Evolutionary conservation across 2,329 filamentous ascomycete species (phyloP), one percentile per base, ranked within the genome.

Genomic region (Aspergillus hortae): DNA sequence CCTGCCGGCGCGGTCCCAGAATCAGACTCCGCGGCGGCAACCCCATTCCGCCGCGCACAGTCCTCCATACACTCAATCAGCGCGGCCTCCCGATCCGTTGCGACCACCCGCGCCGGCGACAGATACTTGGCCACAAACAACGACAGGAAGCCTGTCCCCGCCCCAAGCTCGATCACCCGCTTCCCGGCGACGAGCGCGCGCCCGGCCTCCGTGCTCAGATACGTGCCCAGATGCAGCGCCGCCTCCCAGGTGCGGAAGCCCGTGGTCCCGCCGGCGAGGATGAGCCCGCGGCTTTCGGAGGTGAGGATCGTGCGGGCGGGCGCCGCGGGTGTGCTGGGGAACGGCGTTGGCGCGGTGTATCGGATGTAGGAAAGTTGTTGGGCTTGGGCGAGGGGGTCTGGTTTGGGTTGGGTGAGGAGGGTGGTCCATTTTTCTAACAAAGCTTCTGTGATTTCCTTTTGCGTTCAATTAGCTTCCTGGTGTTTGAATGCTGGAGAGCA

Each of bases 401-500:
- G 84, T 14, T 88, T 71, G 14, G 84, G 82, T 27, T 80, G 77
- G 17, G 80, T 77, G 52, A 95, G 78, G 21, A 94, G 78, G 54
- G 77, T 70, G 49, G 86, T 83, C 60, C 95, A 79, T 35, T 78
- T 76, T 50, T 78, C 77, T 80, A 92, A 89, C 62, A 96, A 80
- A 69, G 87, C 80, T 71, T 95, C 89, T 56, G 87, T 90, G 44
- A 96, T 85, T 69, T 87, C 90, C 92, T 96, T 73, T 48, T 11
- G 32, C 5, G 23, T 23, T 14, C 27, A 11, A 32, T 21, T 11
- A 15, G 33, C n/a, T 19, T 4, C 3, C 17, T 19, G 17, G 21
- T 38, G 17, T 19, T 19, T 30, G 17, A 35, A 21, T 51, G 35
- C 17, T 10, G 32, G 17, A 43, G 27, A 11, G 12, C 27, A 46